Conservation (phyloP, 305 asterid genomes). For the Caryopteris hybrid region DNA sequence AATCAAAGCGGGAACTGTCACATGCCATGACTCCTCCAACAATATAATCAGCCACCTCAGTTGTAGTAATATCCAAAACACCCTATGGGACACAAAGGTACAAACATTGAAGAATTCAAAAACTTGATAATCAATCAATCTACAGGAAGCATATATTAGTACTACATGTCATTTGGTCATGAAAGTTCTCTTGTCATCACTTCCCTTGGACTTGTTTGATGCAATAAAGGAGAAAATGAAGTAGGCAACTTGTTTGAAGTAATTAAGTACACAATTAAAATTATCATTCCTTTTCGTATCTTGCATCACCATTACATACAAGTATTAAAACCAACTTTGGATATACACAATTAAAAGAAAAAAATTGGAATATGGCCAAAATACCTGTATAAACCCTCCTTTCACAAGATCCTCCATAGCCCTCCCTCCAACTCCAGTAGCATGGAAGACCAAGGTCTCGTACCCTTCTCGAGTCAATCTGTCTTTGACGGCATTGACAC, state of each 20-base stretch:
- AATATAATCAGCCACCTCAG: conserved; percentile 89
- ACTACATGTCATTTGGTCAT: neutral
- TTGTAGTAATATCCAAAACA: conserved; percentile 88
- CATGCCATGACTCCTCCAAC: conserved; percentile 98
- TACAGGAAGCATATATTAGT: neutral
- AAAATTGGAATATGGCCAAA: neutral
- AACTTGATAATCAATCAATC: neutral
- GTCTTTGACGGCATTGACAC: conserved; percentile 81
- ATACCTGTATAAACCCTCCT: conserved; percentile 88
- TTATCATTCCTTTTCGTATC: neutral
- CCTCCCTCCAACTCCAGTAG: conserved; percentile 99
- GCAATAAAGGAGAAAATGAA: too few relatives aligned
- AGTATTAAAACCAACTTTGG: neutral
- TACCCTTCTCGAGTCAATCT: conserved; percentile 77
- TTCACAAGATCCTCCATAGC: conserved; percentile 97
- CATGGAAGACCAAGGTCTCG: conserved; percentile 84
- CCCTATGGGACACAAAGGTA: conserved; percentile 44
- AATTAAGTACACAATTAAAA: neutral
- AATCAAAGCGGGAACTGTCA: conserved; percentile 77
- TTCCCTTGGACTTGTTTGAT: neutral
- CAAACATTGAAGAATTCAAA: neutral
- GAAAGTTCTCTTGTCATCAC: neutral
- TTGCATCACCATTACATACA: conserved; percentile 1
- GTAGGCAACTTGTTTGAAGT: conserved; percentile 1
- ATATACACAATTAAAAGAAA: neutral